Evolutionary conservation across 2,329 filamentous ascomycete species (phyloP).

Genomic region (Exserohilum rostratum): DNA sequence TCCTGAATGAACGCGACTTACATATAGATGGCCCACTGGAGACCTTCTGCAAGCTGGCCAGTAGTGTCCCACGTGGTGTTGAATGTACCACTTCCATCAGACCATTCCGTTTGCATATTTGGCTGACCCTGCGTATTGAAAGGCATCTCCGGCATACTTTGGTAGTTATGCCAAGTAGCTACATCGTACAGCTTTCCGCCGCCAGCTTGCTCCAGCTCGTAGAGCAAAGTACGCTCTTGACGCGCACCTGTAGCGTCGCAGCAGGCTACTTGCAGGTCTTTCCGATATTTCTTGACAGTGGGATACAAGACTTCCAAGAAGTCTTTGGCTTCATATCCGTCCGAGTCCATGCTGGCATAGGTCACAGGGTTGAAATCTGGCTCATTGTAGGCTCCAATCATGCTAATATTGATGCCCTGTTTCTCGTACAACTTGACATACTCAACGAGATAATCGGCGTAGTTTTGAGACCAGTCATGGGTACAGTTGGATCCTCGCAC

Average conservation of each 20-base stretch:
- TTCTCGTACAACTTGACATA: conserved; percentile 52
- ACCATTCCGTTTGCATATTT: conserved; percentile 59
- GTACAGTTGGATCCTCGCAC: conserved; percentile 42
- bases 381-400: conserved; percentile 53
- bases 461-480: conserved; percentile 55
- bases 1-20: conserved; percentile 20
- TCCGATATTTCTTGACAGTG: conserved; percentile 42
- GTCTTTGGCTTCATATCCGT: conserved; percentile 54
- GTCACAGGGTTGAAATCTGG: conserved; percentile 45
- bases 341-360: conserved; percentile 55
- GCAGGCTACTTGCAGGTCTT: conserved; percentile 46
- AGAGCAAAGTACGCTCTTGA: conserved; percentile 7
- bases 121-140: conserved; percentile 49
- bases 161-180: conserved; percentile 50
- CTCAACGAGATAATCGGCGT: conserved; percentile 55
- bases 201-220: conserved; percentile 41
- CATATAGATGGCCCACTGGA: conserved; percentile 61
- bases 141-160: conserved; percentile 46
- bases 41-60: conserved; percentile 56
- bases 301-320: conserved; percentile 55
- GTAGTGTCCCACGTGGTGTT: conserved; percentile 53
- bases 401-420: conserved; percentile 45
- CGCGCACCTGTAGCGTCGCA: conserved; percentile 49
- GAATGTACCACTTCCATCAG: conserved; percentile 48
- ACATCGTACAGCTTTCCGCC: conserved; percentile 46